These are phyloP conservation scores for Zoysia japonica DNA, from an alignment of 176 grass and related monocot species.

Conservation along the genomic window DNA sequence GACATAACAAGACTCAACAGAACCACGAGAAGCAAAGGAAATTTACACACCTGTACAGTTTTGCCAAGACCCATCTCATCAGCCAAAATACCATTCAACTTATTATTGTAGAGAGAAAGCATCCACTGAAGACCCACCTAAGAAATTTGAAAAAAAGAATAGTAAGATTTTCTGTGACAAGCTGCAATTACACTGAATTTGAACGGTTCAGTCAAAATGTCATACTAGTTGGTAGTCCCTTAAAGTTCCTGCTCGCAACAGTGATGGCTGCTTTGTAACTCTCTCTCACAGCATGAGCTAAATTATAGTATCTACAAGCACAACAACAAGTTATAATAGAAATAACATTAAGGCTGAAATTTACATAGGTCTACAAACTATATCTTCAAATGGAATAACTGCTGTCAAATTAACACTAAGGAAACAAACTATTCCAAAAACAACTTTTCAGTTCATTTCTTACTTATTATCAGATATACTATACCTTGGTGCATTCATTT, in stretches of 20 bases:
- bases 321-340: not conserved
- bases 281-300: constrained; percentile 97
- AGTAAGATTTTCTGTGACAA: constrained; percentile 22
- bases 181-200: constrained; percentile 17
- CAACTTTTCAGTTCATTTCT: constrained; percentile 26
- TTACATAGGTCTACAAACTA: not conserved
- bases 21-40: constrained; percentile 36
- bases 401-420: not conserved
- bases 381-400: constrained; percentile 19
- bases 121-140: constrained; percentile 99
- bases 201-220: constrained; percentile 30
- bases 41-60: constrained; percentile 79
- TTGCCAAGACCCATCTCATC: constrained; percentile 99
- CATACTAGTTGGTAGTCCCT: constrained; percentile 97
- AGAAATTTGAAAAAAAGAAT: constrained; percentile 28
- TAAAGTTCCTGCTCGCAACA: constrained; percentile 83
- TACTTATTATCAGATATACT: constrained; percentile 91
- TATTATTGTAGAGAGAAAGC: constrained; percentile 99
- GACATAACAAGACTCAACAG: constrained; percentile 24
- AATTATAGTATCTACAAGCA: constrained; percentile 81
- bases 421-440: not conserved
- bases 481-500: constrained; percentile 98
- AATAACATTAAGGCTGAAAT: not conserved
- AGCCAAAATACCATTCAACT: constrained; percentile 98
- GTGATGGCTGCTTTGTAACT: constrained; percentile 88